Percentiles rank a stretch among this genome's conserved stretches.
These are phyloP conservation scores for Leccinum variicolor DNA, from an alignment of 768 basidiomycete genomes.

Conservation along the genomic window DNA sequence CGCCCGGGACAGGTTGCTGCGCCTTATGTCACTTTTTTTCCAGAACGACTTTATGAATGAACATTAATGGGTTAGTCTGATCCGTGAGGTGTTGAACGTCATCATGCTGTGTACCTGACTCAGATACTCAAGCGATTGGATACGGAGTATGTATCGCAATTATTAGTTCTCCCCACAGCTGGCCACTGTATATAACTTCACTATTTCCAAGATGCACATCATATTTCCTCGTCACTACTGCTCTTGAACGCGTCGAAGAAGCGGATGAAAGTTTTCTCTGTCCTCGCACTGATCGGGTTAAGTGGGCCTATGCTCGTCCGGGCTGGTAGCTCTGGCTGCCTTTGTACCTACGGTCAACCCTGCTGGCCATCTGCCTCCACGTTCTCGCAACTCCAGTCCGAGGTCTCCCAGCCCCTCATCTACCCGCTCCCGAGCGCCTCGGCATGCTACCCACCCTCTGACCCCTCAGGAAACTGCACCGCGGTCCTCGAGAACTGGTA, in stretches of 20 bases:
- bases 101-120: not conserved
- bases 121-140: not conserved
- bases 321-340: slow-evolving; percentile 6
- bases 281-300: not conserved
- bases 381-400: slow-evolving; percentile 14
- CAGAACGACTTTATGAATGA: too few relatives aligned
- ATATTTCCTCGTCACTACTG: not conserved
- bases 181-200: not conserved
- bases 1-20: too few relatives aligned
- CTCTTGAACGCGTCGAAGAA: too few relatives aligned
- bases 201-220: too few relatives aligned
- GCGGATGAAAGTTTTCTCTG: not conserved
- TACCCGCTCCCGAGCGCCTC: slow-evolving; percentile 16
- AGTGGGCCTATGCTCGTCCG: not conserved
- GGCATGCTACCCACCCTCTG: slow-evolving; percentile 11
- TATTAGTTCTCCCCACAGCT: too few relatives aligned
- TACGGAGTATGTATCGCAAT: too few relatives aligned
- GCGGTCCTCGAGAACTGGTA: slow-evolving; percentile 25
- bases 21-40: too few relatives aligned
- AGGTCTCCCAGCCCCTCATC: slow-evolving; percentile 16
- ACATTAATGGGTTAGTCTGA: too few relatives aligned
- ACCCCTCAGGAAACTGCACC: slow-evolving; percentile 37
- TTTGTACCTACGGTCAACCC: slow-evolving; percentile 16
- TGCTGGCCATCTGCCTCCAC: slow-evolving; percentile 17
- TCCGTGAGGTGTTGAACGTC: not conserved